Conservation (phyloP, 805 yeast genomes). For the Yarrowia alimentaria region DNA sequence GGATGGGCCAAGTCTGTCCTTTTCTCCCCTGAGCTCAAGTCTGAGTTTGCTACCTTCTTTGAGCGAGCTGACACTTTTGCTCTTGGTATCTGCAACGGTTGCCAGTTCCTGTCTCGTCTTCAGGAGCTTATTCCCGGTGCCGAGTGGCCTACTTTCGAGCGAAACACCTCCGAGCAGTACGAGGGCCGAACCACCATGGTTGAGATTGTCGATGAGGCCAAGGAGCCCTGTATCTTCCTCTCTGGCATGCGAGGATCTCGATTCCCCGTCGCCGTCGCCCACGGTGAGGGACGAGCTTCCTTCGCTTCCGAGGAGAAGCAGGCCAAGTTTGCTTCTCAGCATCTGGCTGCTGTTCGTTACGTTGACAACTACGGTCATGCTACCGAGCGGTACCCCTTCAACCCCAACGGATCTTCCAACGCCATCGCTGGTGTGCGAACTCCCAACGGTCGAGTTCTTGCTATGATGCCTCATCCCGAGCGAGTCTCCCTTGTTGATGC, state of each 20-base stretch:
- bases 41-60: conserved; percentile 78
- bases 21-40: conserved; percentile 72
- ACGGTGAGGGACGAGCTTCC: conserved; percentile 93
- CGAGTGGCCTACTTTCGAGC: conserved; percentile 96
- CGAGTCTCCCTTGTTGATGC: conserved; percentile 84
- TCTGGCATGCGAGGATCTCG: conserved; percentile 90
- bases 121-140: conserved; percentile 88
- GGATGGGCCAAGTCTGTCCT: conserved; percentile 98
- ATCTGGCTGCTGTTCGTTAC: conserved; percentile 66
- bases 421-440: conserved; percentile 92
- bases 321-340: conserved; percentile 48
- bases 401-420: conserved; percentile 93
- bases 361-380: conserved; percentile 87
- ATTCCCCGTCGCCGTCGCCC: conserved; percentile 96
- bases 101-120: conserved; percentile 89
- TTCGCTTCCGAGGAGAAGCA: conserved; percentile 53
- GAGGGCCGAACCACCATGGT: conserved; percentile 93
- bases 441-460: conserved; percentile 91
- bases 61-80: conserved; percentile 91
- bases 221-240: conserved; percentile 65
- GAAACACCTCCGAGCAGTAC: conserved; percentile 88
- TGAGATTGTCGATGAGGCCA: conserved; percentile 62
- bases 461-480: conserved; percentile 99
- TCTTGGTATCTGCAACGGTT: conserved; percentile 97
- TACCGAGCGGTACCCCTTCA: conserved; percentile 83